Evolutionary conservation across 495 filamentous ascomycete species (phyloP).

Genomic region (Penicillium herquei): DNA sequence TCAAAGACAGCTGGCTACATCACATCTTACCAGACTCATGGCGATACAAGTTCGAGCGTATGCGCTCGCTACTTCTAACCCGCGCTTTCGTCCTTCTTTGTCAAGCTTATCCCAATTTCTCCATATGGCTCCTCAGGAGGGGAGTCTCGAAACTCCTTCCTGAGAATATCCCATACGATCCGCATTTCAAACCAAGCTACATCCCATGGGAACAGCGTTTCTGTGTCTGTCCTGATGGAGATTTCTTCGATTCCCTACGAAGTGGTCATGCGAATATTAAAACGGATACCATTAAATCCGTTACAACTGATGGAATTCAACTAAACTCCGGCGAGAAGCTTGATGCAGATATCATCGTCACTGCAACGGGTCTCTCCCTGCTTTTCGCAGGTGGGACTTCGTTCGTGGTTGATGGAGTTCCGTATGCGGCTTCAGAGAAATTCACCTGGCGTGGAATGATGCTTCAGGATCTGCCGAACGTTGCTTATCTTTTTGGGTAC

Average conservation of each 20-base stretch:
- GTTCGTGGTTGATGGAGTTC: constrained; percentile 54
- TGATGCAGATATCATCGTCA: constrained; percentile 69
- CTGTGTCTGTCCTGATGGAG: constrained; percentile 66
- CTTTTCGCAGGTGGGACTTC: constrained; percentile 48
- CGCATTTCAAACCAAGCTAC: constrained; percentile 70
- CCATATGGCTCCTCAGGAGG: constrained; percentile 42
- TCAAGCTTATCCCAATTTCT: constrained; percentile 51
- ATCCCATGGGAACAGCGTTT: constrained; percentile 72
- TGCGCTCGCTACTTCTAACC: constrained; percentile 43
- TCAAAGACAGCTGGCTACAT: constrained; percentile 16
- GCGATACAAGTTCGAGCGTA: constrained; percentile 39
- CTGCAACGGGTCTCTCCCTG: constrained; percentile 68
- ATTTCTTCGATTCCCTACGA: constrained; percentile 66
- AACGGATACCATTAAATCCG: constrained; percentile 62
- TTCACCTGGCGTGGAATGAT: constrained; percentile 59
- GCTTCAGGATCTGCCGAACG: constrained; percentile 59
- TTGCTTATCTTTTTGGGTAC: constrained; percentile 55
- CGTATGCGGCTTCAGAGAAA: constrained; percentile 42
- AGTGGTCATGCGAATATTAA: constrained; percentile 57
- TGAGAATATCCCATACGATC: constrained; percentile 31
- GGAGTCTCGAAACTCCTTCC: constrained; percentile 30
- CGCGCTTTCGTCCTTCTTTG: constrained; percentile 55
- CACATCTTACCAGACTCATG: constrained; percentile 40
- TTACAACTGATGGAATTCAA: constrained; percentile 58
- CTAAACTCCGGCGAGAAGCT: constrained; percentile 56